Evolutionary conservation across 176 grass and related monocot species (phyloP).

Genomic region (Alloteropsis semialata): DNA sequence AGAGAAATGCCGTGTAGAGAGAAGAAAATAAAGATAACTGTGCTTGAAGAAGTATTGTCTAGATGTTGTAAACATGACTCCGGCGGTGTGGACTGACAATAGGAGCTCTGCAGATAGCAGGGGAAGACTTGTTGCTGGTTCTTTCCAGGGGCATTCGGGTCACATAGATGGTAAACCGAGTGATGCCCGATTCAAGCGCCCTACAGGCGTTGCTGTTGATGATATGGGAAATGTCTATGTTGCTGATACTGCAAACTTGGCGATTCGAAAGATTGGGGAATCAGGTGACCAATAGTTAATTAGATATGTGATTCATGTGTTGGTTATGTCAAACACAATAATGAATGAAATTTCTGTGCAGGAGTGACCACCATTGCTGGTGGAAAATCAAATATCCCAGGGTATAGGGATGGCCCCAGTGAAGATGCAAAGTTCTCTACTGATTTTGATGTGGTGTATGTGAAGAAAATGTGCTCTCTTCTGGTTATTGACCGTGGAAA

Average conservation of each 20-base stretch:
- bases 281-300: constrained; percentile 43
- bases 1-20: neutral
- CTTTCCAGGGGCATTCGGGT: constrained; percentile 86
- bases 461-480: constrained; percentile 87
- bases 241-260: constrained; percentile 91
- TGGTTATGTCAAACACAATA: constrained; percentile 8
- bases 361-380: constrained; percentile 97
- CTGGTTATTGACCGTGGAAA: constrained; percentile 94
- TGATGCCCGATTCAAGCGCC: constrained; percentile 90
- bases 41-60: neutral
- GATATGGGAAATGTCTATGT: constrained; percentile 97
- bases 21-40: neutral
- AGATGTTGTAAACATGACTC: neutral
- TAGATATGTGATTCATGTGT: constrained; percentile 5
- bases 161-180: constrained; percentile 94
- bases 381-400: constrained; percentile 92
- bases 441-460: constrained; percentile 94
- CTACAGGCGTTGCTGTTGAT: constrained; percentile 87
- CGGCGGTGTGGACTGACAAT: constrained; percentile 25
- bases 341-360: constrained; percentile 35
- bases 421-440: constrained; percentile 97
- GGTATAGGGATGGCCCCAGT: constrained; percentile 97
- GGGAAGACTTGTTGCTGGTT: constrained; percentile 87
- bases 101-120: constrained; percentile 74
- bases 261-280: constrained; percentile 92